Evolutionary conservation across 2,329 filamentous ascomycete species (phyloP).

Genomic region (Pseudocercospora musae): DNA sequence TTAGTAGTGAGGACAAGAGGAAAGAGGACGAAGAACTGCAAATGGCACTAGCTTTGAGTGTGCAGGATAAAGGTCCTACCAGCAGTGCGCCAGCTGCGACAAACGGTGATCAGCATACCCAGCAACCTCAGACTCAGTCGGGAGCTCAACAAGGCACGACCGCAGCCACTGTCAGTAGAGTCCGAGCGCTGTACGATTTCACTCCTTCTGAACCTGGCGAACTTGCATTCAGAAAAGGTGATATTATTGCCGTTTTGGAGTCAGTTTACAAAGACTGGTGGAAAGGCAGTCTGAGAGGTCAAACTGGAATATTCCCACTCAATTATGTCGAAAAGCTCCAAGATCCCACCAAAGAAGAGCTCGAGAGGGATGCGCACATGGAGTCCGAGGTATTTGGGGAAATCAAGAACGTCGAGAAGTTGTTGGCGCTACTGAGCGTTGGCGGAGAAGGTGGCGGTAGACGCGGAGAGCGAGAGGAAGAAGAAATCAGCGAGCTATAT

Average conservation of each 20-base stretch:
- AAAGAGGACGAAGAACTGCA: slow-evolving; percentile 97
- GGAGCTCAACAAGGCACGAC: slow-evolving; percentile 69
- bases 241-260: slow-evolving; percentile 94
- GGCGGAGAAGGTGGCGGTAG: slow-evolving; percentile 57
- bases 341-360: slow-evolving; percentile 88
- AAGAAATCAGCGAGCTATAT: slow-evolving; percentile 88
- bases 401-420: slow-evolving; percentile 73
- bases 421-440: slow-evolving; percentile 87
- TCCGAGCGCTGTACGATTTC: slow-evolving; percentile 92
- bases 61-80: slow-evolving; percentile 72
- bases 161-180: slow-evolving; percentile 90
- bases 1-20: slow-evolving; percentile 83
- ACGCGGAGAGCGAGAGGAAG: slow-evolving; percentile 69
- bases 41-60: slow-evolving; percentile 87
- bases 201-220: slow-evolving; percentile 90
- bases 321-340: slow-evolving; percentile 98
- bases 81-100: slow-evolving; percentile 3
- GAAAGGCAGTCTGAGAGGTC: slow-evolving; percentile 89
- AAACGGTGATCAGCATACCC: slow-evolving; percentile 33
- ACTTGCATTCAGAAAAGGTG: slow-evolving; percentile 92
- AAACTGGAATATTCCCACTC: slow-evolving; percentile 95
- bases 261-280: slow-evolving; percentile 99
- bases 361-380: slow-evolving; percentile 94
- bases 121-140: slow-evolving; percentile 39
- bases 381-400: slow-evolving; percentile 76